phyloP scores from a whole-genome alignment of 106 monocot species.

The Agapanthus africanus region DNA sequence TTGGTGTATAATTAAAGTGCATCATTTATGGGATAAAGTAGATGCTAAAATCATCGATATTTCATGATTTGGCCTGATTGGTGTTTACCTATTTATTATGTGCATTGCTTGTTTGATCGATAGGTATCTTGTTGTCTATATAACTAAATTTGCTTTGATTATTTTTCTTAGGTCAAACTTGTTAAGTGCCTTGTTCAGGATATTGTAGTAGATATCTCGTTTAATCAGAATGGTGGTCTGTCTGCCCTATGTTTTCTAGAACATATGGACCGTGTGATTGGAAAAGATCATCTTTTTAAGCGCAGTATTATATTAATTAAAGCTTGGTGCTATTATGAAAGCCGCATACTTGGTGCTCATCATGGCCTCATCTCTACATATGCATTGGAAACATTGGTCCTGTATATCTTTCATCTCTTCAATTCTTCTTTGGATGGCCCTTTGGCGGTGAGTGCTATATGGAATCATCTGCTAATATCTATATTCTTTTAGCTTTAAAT shows the following conservation, averaged over 20 bases:
- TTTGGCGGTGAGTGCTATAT: constrained; percentile 40
- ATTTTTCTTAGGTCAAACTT: constrained; percentile 67
- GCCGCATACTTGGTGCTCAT: constrained; percentile 94
- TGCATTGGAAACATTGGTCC: constrained; percentile 81
- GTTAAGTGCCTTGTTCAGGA: constrained; percentile 92
- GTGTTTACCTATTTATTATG: background rate
- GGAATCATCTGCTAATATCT: background rate
- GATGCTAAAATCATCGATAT: background rate
- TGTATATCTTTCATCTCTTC: constrained; percentile 86
- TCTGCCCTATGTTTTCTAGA: constrained; percentile 89
- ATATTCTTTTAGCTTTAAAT: background rate
- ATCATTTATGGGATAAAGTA: background rate
- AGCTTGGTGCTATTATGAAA: constrained; percentile 99
- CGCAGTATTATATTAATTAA: constrained; percentile 87
- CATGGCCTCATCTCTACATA: constrained; percentile 93
- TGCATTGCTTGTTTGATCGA: background rate
- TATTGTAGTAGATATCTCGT: constrained; percentile 88
- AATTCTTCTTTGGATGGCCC: constrained; percentile 72
- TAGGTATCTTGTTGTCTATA: background rate
- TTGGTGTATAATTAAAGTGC: background rate
- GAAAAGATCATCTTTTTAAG: constrained; percentile 82
- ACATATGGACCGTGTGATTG: constrained; percentile 68
- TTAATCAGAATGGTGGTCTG: constrained; percentile 90
- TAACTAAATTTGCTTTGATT: background rate
- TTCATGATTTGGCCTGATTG: background rate